phyloP scores from a whole-genome alignment of 371 early-diverging fungal species.

The Amoeboradix gromovi region DNA sequence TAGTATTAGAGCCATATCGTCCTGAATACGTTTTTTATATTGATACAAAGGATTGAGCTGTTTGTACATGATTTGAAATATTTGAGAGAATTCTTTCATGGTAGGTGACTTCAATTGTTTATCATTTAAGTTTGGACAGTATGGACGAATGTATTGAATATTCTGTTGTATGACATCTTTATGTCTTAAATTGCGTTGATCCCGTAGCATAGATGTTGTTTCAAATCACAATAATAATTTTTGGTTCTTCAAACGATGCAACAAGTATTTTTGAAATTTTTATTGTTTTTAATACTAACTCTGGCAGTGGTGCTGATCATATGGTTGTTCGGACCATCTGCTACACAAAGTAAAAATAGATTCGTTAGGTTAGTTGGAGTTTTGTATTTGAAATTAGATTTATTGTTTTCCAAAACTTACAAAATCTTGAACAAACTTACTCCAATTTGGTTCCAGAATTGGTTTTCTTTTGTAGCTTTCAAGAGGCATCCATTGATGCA shows the following conservation, averaged over 20 bases:
- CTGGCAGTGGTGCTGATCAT: neutral
- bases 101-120: neutral
- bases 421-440: neutral
- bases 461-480: neutral
- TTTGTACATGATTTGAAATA: neutral
- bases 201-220: neutral
- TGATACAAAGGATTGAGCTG: neutral
- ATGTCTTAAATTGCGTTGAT: neutral
- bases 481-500: neutral
- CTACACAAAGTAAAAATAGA: neutral
- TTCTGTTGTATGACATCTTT: neutral
- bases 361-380: neutral
- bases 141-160: neutral
- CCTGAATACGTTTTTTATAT: neutral
- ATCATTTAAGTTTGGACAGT: neutral
- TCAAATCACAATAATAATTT: no score
- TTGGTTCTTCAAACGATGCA: no score
- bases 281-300: neutral
- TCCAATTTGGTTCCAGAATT: neutral
- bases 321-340: neutral
- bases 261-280: neutral
- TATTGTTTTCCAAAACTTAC: neutral
- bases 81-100: neutral
- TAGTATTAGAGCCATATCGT: neutral
- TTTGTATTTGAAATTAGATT: neutral